Conservation (phyloP, 1,284 basidiomycete genomes). For the Phlebopus sp. region DNA sequence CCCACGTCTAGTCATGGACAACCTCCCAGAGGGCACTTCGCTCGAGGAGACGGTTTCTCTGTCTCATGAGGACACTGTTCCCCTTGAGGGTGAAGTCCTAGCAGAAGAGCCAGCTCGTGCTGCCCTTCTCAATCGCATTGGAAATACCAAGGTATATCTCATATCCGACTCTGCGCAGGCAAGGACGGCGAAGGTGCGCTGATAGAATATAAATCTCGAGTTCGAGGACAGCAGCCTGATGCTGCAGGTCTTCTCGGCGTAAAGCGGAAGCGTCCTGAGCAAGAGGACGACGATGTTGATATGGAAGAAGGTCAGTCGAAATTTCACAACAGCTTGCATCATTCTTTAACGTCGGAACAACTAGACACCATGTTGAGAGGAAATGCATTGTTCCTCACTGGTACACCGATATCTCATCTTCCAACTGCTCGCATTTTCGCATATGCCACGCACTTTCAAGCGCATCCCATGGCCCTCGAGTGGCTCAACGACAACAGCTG, state of each 20-base stretch:
- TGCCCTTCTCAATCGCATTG: conserved; percentile 60
- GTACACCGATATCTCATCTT: conserved; percentile 66
- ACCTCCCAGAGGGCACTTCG: conserved; percentile 24
- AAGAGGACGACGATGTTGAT: conserved; percentile 41
- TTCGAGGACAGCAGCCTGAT: conserved; percentile 43
- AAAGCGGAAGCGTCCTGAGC: conserved; percentile 55
- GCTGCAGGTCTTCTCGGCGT: conserved; percentile 38
- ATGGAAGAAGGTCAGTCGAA: conserved; percentile 39
- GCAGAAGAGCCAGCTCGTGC: conserved; percentile 22
- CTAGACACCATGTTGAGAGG: conserved; percentile 40
- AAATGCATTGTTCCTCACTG: conserved; percentile 70
- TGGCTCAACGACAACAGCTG: conserved; percentile 81
- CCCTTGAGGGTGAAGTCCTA: conserved; percentile 50
- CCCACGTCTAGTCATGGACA: conserved; percentile 35
- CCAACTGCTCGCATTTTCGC: conserved; percentile 71
- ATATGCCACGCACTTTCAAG: conserved; percentile 71
- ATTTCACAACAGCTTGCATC: not conserved
- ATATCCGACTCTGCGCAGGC: conserved; percentile 57
- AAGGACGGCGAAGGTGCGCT: conserved; percentile 69
- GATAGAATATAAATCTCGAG: conserved; percentile 37
- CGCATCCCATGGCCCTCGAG: conserved; percentile 65
- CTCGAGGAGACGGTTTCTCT: conserved; percentile 28
- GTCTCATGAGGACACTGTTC: conserved; percentile 52
- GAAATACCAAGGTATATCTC: conserved; percentile 65
- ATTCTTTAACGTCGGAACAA: conserved; percentile 2